These are phyloP conservation scores for Effrenium voratum DNA, from an alignment of 73 alveolate species.

Conservation along the genomic window DNA sequence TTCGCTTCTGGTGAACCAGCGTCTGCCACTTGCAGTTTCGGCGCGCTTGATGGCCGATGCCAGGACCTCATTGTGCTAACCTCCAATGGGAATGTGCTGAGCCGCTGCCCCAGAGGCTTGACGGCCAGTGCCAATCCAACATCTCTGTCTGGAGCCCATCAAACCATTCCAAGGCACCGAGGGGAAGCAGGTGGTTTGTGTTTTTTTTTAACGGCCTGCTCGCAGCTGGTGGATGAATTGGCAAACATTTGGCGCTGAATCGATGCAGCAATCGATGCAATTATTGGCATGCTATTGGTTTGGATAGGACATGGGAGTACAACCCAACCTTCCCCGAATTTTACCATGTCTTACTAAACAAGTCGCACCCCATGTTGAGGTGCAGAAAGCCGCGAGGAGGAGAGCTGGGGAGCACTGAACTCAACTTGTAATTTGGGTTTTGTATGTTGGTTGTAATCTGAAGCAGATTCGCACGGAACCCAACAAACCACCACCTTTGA, in stretches of 20 bases:
- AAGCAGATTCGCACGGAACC: background rate
- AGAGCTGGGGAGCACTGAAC: background rate
- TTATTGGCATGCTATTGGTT: no score
- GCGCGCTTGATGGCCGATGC: background rate
- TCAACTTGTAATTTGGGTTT: background rate
- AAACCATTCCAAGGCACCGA: background rate
- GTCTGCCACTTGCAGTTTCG: background rate
- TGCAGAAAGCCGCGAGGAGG: background rate
- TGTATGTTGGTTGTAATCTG: background rate
- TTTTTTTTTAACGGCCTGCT: background rate
- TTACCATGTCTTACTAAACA: no score
- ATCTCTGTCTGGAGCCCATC: background rate
- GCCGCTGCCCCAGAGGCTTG: background rate
- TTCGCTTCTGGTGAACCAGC: background rate
- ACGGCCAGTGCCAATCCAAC: background rate
- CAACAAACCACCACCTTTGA: background rate
- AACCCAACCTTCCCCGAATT: no score
- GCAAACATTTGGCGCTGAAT: no score
- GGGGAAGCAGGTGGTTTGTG: background rate
- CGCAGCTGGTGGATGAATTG: no score
- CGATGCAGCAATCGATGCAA: no score
- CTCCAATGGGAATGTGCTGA: slow-evolving; percentile 52
- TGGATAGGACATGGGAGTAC: no score
- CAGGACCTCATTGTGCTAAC: slow-evolving; percentile 73
- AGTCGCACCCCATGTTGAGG: background rate